Conservation (phyloP, 208 protist species). For the Acanthamoeba lenticulata region DNA sequence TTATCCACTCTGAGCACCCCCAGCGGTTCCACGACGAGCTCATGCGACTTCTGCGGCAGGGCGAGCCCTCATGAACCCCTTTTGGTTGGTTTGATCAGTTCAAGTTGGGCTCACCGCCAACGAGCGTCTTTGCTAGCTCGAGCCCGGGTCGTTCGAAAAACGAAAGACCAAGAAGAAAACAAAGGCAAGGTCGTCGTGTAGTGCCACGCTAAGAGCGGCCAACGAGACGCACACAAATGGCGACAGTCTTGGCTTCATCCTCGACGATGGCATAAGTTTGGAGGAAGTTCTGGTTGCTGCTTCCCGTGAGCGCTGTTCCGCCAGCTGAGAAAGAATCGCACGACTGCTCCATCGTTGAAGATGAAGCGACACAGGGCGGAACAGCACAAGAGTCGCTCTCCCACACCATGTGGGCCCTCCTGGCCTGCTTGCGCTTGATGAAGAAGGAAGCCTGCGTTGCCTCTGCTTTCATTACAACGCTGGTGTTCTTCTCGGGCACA, state of each 20-base stretch:
- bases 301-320: not conserved
- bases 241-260: not conserved
- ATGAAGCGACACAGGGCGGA: not conserved
- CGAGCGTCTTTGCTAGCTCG: no score
- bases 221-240: not conserved
- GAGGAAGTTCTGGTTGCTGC: not conserved
- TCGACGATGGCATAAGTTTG: not conserved
- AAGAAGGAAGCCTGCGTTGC: not conserved
- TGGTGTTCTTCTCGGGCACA: not conserved
- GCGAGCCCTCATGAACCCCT: no score
- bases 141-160: no score
- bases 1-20: conserved; percentile 24
- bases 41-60: not conserved
- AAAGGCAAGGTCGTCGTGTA: not conserved
- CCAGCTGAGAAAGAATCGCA: not conserved
- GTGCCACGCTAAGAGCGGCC: not conserved
- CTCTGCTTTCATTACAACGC: not conserved
- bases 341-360: no score
- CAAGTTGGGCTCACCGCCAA: no score
- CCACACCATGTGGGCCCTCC: not conserved
- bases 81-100: no score
- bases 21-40: not conserved
- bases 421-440: not conserved
- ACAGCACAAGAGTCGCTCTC: not conserved
- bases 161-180: not conserved